These are phyloP conservation scores for Ceratocystis huliohia DNA, from an alignment of 2,329 filamentous ascomycete species.

Conservation along the genomic window DNA sequence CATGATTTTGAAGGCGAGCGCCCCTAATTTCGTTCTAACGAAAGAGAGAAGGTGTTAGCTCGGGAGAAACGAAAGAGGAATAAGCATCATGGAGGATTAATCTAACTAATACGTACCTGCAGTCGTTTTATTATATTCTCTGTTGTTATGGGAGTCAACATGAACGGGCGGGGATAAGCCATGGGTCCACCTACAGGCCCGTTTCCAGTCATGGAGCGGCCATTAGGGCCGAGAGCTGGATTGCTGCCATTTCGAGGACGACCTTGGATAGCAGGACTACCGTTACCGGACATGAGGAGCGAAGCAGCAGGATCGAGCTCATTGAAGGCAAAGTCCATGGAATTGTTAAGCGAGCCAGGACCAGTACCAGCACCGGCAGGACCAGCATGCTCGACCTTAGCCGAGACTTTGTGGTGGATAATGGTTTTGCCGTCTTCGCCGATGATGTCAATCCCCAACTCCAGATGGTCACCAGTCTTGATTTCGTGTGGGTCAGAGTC, in stretches of 20 bases:
- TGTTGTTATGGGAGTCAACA: slow-evolving; percentile 78
- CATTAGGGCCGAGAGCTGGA: slow-evolving; percentile 48
- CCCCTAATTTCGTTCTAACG: slow-evolving; percentile 74
- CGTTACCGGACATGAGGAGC: slow-evolving; percentile 54
- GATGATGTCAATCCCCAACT: slow-evolving; percentile 95
- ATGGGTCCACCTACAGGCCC: slow-evolving; percentile 41
- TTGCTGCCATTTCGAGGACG: slow-evolving; percentile 59
- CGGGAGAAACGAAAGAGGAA: neutral
- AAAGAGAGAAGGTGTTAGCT: slow-evolving; percentile 20
- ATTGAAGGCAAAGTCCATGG: slow-evolving; percentile 81
- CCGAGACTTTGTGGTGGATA: slow-evolving; percentile 94
- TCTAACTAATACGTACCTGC: slow-evolving; percentile 45
- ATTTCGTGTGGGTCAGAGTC: slow-evolving; percentile 94
- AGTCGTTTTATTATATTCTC: slow-evolving; percentile 87
- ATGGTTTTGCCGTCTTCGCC: slow-evolving; percentile 98
- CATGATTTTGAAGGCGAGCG: slow-evolving; percentile 75
- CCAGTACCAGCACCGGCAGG: slow-evolving; percentile 51
- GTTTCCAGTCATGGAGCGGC: slow-evolving; percentile 42
- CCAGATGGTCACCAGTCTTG: slow-evolving; percentile 78
- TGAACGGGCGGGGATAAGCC: slow-evolving; percentile 65
- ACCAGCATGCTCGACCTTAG: slow-evolving; percentile 90
- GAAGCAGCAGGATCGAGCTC: slow-evolving; percentile 75
- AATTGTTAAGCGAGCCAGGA: slow-evolving; percentile 41
- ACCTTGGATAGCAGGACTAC: slow-evolving; percentile 48
- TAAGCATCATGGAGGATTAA: no score